phyloP scores from a whole-genome alignment of 2,329 filamentous ascomycete genomes.

The Colletotrichum sp. region DNA sequence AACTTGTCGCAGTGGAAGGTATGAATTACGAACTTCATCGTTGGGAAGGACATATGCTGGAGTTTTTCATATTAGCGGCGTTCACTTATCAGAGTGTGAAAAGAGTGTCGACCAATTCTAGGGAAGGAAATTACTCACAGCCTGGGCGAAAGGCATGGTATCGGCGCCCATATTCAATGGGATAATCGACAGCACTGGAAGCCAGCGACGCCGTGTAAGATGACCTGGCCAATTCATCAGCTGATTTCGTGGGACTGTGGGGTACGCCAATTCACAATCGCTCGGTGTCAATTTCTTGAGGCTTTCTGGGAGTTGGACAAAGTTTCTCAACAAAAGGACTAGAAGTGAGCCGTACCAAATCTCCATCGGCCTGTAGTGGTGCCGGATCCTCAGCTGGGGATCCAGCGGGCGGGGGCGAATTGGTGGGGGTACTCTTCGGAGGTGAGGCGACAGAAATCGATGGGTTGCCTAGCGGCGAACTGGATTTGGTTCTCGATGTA shows the following conservation, averaged over 20 bases:
- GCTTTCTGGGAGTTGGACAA: neutral
- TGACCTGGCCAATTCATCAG: neutral
- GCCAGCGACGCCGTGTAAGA: neutral
- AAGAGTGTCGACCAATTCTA: accelerated
- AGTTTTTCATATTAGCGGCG: neutral
- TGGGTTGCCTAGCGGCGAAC: neutral
- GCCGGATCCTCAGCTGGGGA: neutral
- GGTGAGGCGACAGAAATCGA: neutral
- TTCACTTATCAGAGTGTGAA: neutral
- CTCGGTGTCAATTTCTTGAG: neutral
- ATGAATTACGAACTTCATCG: conserved; percentile 28
- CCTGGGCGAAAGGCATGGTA: conserved; percentile 14
- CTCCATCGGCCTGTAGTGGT: neutral
- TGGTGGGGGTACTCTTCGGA: neutral
- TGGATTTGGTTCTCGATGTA: neutral
- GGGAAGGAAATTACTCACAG: neutral
- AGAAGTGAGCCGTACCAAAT: neutral
- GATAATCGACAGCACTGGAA: conserved; percentile 5
- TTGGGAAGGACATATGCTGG: conserved; percentile 29
- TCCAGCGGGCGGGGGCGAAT: neutral
- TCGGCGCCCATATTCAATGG: neutral
- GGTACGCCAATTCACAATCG: neutral
- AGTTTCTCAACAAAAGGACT: accelerated
- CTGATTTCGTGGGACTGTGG: neutral
- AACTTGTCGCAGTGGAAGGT: too few relatives aligned